A percentile compares a stretch with the other conserved stretches of the same genome.
phyloP scores from a whole-genome alignment of 2,329 filamentous ascomycete genomes.

The Colletotrichum liaoningense region DNA sequence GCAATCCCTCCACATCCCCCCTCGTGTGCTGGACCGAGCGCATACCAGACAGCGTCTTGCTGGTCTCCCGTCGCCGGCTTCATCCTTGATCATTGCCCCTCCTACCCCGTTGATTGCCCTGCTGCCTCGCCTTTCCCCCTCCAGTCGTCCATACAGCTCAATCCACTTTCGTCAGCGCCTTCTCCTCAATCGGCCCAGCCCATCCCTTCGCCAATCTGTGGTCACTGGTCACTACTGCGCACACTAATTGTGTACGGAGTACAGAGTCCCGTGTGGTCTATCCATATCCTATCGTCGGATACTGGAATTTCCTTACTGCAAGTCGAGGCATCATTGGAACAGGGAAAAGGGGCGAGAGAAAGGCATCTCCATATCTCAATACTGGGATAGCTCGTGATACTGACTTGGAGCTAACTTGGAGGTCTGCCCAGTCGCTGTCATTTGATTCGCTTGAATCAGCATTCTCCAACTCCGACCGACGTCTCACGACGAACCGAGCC shows the following conservation, averaged over 20 bases:
- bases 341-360: not conserved
- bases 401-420: not conserved
- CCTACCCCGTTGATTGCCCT: constrained; percentile 30
- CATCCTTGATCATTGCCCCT: constrained; percentile 29
- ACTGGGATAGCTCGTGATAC: not conserved
- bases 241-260: no score
- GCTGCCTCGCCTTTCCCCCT: constrained; percentile 20
- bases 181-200: constrained; percentile 12
- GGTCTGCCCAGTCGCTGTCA: not conserved
- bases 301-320: not conserved
- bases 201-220: constrained; percentile 9
- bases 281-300: not conserved
- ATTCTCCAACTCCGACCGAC: not conserved
- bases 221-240: no score
- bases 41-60: constrained; percentile 21
- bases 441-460: not conserved
- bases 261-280: not conserved
- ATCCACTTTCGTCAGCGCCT: constrained; percentile 16
- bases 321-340: not conserved
- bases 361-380: not conserved
- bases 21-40: constrained; percentile 31
- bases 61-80: constrained; percentile 21
- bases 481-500: constrained; percentile 4
- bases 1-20: not conserved
- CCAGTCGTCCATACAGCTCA: constrained; percentile 22